Evolutionary conservation across 108 stramenopile genomes (phyloP).

Genomic region (Chaetoceros muelleri): DNA sequence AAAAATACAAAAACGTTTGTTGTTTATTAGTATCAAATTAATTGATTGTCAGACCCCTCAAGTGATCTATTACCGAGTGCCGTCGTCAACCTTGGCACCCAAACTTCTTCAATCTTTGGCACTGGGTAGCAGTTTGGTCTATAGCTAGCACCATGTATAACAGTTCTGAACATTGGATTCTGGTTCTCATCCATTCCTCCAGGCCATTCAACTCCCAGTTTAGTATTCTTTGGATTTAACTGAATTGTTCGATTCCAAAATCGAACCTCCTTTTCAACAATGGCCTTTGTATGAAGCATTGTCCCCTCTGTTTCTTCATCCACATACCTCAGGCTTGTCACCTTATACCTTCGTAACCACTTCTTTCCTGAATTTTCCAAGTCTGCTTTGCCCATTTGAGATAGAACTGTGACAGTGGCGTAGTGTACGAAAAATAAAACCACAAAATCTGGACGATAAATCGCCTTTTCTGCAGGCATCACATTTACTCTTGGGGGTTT

Average conservation of each 20-base stretch:
- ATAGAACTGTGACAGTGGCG: slow-evolving; percentile 58
- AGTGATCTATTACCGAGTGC: no score
- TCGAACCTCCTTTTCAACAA: slow-evolving; percentile 39
- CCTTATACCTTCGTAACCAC: slow-evolving; percentile 29
- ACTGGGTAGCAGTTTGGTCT: neutral
- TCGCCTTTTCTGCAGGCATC: slow-evolving; percentile 73
- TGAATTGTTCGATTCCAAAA: neutral
- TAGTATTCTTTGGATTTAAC: neutral
- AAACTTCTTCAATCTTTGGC: neutral
- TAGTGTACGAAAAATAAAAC: slow-evolving; percentile 80
- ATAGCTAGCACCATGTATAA: neutral
- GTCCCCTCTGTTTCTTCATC: slow-evolving; percentile 67
- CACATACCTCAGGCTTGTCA: slow-evolving; percentile 36
- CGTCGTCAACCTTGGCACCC: neutral
- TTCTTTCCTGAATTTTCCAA: slow-evolving; percentile 14
- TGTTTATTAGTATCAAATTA: no score
- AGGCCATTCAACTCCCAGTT: neutral
- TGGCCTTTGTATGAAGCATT: slow-evolving; percentile 83
- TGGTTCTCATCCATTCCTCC: neutral
- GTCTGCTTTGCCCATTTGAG: slow-evolving; percentile 43
- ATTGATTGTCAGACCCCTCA: no score
- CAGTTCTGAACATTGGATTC: neutral
- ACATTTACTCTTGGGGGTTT: slow-evolving; percentile 50
- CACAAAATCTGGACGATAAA: slow-evolving; percentile 70
- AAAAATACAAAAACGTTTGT: no score